phyloP scores from a whole-genome alignment of 352 stramenopile genomes.

The Chloridella minuta region DNA sequence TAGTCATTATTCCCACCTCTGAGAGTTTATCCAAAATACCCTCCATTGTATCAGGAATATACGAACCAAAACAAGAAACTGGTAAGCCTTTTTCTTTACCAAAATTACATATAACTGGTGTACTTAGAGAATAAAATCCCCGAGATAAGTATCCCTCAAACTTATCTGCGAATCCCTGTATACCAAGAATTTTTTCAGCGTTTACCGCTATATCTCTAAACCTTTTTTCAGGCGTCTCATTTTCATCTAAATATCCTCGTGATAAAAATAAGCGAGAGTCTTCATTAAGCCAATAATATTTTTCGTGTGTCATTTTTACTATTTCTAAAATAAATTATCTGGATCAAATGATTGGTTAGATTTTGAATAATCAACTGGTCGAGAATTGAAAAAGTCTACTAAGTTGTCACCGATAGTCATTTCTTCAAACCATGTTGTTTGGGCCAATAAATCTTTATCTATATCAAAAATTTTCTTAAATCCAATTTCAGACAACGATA shows the following conservation, averaged over 20 bases:
- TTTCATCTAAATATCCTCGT: not conserved
- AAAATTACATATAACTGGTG: not conserved
- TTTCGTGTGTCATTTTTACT: not conserved
- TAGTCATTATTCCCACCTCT: constrained; percentile 11
- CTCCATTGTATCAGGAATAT: constrained; percentile 6
- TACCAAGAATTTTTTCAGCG: not conserved
- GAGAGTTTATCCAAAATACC: not conserved
- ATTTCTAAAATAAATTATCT: constrained; percentile 12
- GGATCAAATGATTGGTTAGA: not conserved
- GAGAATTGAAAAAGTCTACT: not conserved
- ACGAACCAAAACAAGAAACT: not conserved
- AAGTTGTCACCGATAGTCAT: not conserved
- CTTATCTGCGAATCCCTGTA: constrained; percentile 2
- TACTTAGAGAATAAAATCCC: constrained; percentile 9
- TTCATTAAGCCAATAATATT: constrained; percentile 12
- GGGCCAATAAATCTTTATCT: not conserved
- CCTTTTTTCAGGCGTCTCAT: not conserved
- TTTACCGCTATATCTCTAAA: not conserved
- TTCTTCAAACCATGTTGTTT: constrained; percentile 1
- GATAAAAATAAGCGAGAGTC: constrained; percentile 11
- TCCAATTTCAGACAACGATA: not conserved
- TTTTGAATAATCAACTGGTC: not conserved
- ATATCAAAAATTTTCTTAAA: not conserved
- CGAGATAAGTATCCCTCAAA: not conserved
- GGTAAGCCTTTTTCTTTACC: constrained; percentile 6